Base-by-base conservation (phyloP, 108 stramenopile genomes). In the Hondaea fermentalgiana region DNA sequence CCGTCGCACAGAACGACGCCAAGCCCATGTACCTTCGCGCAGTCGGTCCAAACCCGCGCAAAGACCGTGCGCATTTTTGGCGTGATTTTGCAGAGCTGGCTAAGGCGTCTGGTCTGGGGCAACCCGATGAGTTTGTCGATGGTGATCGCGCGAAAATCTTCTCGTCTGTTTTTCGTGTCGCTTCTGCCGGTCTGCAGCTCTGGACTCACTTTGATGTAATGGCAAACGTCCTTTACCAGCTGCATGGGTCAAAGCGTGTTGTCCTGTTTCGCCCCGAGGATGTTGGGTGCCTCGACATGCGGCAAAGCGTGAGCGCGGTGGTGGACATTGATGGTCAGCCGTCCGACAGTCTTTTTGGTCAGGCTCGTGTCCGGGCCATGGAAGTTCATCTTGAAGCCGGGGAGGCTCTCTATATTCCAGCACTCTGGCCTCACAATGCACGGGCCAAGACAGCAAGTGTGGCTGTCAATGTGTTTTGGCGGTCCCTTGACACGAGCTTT, bases 141-240 rank as follows among this genome's bases (percentile, higher is more conserved):
- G 69, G 16, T 17, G 72, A 51, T 6, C 14, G 69, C 5, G 0
- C 44, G 12, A n/a, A 21, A n/a, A 5, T 28, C 17, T 88, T 88
- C 44, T 88, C 88, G 47, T 76, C 72, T 5, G 88, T 88, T 21
- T n/a, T 88, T 5, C 88, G 88, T 4, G 29, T 88, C 5, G 28
- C 60, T 16, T 14, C 88, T 19, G 25, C 16, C 16, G 88, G 88
- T 5, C 2, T 88, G 64, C 47, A 60, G 28, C 72, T 88, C 5
- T 88, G 88, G 88, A 88, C 88, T 10, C 88, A 88, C 72, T 88
- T 28, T 44, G 88, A 88, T 25, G 88, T 88, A 0, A 64, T 64
- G 88, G 72, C 28, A 49, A 88, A 88, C 8, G 43, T 88, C 47
- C 72, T 88, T 25, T 51, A 71, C 19, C 88, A 88, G 72, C 69